Evolutionary conservation across 495 filamentous ascomycete genomes (phyloP).

Genomic region (Penicillium arizonense): DNA sequence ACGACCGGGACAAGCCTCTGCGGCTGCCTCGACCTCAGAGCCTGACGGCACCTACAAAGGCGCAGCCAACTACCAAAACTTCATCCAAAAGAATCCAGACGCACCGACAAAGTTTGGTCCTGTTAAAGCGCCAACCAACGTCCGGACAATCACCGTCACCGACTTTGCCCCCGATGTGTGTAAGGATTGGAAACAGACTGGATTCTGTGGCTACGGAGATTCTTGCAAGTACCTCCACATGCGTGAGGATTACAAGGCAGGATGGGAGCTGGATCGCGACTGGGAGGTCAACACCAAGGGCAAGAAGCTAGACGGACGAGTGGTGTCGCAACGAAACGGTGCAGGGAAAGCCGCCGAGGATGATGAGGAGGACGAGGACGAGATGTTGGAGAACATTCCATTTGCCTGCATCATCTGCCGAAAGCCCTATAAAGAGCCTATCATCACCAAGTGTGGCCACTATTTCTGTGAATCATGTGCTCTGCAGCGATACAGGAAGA

Average conservation of each 20-base stretch:
- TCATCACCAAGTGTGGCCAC: conserved; percentile 88
- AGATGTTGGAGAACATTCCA: conserved; percentile 79
- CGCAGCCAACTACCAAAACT: conserved; percentile 65
- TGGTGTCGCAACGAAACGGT: conserved; percentile 52
- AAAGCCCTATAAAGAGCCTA: conserved; percentile 73
- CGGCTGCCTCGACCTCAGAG: conserved; percentile 11
- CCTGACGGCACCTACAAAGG: conserved; percentile 77
- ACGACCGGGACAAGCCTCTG: conserved; percentile 18
- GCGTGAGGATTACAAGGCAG: conserved; percentile 85
- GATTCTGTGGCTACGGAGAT: conserved; percentile 30
- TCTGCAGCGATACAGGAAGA: conserved; percentile 75
- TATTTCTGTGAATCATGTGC: conserved; percentile 95
- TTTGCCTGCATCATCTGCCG: conserved; percentile 96
- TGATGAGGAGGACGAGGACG: conserved; percentile 65
- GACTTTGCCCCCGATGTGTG: conserved; percentile 95
- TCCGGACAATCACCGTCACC: conserved; percentile 84
- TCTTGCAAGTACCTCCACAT: conserved; percentile 82
- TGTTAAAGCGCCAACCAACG: conserved; percentile 83
- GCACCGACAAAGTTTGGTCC: conserved; percentile 76
- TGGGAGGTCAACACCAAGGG: conserved; percentile 86
- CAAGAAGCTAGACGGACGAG: conserved; percentile 62
- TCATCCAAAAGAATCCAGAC: conserved; percentile 81
- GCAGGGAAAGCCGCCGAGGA: conserved; percentile 45
- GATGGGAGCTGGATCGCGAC: conserved; percentile 92
- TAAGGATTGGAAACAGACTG: conserved; percentile 92